Evolutionary conservation across 768 basidiomycete species (phyloP), one percentile per base, ranked within the genome.

Genomic region (Gyrodon lividus): DNA sequence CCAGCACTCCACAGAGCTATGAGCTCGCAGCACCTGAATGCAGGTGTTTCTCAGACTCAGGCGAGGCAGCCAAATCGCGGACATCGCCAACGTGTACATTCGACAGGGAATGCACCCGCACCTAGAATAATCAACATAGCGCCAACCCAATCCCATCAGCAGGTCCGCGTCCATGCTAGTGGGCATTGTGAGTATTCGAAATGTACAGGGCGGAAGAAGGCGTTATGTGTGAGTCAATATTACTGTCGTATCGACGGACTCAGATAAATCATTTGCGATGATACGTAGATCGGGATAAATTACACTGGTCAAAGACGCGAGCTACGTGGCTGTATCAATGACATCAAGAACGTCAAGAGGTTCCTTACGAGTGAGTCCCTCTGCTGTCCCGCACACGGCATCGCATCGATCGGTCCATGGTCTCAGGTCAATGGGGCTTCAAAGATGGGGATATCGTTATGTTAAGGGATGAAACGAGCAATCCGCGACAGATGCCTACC

Each of bases 311-410:
- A 87, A 43, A 62, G 64, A 2, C 77, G 82, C 48, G 81, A 79
- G 54, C 77, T 93, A 13, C 73, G 73, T 0, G 92, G 92, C 6
- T 93, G 92, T 59, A 77, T 92, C 60, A 93, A 93, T 55, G 92
- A 95, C 63, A 86, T 86, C 4, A 74, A 73, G 51, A 84, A 86
- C 58, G 78, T 92, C 41, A 77, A 79, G 42, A 74, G 75, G 28
- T 92, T 92, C 72, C 71, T 90, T 26, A 80, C 79, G 37, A 67
- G 84, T 86, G 58, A 49, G 77, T 65, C n/a, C 12, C 12, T 20
- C 42, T 19, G 9, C 34, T 5, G 24, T 51, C 7, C 4, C 4
- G 2, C 2, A 12, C 23, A 14, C 3, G 0, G 6, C 22, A 14
- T 9, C 31, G 38, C 14, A 12, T 44, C 34, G 26, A 59, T 45